Evolutionary conservation across 768 basidiomycete species (phyloP).

Genomic region (Pisolithus marmoratus): DNA sequence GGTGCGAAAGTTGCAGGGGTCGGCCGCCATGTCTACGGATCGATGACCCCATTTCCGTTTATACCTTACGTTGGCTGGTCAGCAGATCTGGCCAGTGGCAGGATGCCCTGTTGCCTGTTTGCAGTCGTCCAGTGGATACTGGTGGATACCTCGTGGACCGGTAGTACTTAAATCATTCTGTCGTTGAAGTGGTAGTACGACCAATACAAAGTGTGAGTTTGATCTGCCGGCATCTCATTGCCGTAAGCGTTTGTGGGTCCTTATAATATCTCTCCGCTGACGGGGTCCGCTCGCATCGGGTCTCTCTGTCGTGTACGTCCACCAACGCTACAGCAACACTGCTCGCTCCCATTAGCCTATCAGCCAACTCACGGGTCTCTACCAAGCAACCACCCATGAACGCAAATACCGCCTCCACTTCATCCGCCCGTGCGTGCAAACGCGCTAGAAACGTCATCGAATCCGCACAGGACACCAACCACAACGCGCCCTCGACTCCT

Average conservation of each 20-base stretch:
- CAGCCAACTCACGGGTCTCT: background rate
- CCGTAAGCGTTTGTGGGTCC: slow-evolving; percentile 10
- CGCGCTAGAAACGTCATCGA: slow-evolving; percentile 36
- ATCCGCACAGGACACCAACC: slow-evolving; percentile 18
- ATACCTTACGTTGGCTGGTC: background rate
- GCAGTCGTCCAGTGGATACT: background rate
- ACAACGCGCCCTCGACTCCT: slow-evolving; percentile 2
- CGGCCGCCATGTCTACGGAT: background rate
- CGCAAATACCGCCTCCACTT: slow-evolving; percentile 6
- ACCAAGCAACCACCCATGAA: slow-evolving; percentile 3
- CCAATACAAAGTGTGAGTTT: background rate
- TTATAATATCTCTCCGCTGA: slow-evolving; percentile 4
- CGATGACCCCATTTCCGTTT: background rate
- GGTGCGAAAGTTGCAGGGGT: background rate
- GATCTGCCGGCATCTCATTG: slow-evolving; percentile 8
- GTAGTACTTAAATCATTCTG: background rate
- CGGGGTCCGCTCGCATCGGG: slow-evolving; percentile 13
- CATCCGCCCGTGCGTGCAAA: slow-evolving; percentile 37
- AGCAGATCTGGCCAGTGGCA: background rate
- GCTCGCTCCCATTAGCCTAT: slow-evolving; percentile 15
- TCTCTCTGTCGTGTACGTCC: slow-evolving; percentile 11
- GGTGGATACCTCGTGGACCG: background rate
- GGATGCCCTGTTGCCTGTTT: slow-evolving; percentile 1
- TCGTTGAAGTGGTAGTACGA: background rate
- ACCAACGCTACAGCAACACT: slow-evolving; percentile 20